These are phyloP conservation scores for Eucalyptus globulus DNA, from an alignment of 345 rosid genomes.

Conservation along the genomic window DNA sequence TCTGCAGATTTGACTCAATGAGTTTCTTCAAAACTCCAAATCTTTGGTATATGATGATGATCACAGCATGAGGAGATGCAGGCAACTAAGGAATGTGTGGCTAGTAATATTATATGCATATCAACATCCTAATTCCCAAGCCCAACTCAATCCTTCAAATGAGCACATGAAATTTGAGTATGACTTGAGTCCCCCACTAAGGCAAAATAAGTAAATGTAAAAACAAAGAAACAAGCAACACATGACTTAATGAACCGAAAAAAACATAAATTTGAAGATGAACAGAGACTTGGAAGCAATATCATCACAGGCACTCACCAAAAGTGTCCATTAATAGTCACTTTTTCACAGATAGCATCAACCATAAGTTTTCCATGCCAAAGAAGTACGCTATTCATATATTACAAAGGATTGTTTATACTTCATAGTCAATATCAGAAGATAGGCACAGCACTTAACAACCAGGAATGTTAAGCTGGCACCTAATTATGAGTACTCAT, in stretches of 20 bases:
- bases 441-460: not conserved
- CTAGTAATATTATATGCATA: not conserved
- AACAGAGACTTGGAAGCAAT: not conserved
- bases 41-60: not conserved
- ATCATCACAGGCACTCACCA: not conserved
- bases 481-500: not conserved
- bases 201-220: not conserved
- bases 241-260: not conserved
- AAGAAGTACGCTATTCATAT: not conserved
- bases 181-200: not conserved
- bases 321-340: not conserved
- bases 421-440: not conserved
- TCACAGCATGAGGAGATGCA: not conserved
- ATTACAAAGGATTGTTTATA: not conserved
- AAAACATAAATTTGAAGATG: not conserved
- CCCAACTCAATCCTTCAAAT: not conserved
- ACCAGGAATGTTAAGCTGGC: not conserved
- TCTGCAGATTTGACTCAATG: constrained; percentile 20
- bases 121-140: not conserved
- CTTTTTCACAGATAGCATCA: not conserved
- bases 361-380: not conserved
- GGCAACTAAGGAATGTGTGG: not conserved
- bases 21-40: not conserved
- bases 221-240: not conserved
- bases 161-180: not conserved